Percentiles rank a stretch among this genome's conserved stretches.
Evolutionary conservation across 768 basidiomycete species (phyloP).

Genomic region (Hericium coralloides): DNA sequence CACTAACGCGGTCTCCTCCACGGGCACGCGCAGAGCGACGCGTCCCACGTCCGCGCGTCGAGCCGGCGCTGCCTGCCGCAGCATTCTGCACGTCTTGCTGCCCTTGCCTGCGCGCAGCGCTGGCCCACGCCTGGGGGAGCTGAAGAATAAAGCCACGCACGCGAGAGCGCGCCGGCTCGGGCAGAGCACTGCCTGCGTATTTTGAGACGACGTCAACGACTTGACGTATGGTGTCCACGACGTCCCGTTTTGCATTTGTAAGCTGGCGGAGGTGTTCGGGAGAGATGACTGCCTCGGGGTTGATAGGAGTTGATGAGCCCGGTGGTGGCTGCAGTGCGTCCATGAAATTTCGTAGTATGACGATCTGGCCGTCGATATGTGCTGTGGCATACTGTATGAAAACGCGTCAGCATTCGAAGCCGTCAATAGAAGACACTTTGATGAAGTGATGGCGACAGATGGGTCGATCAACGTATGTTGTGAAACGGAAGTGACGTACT

Average conservation of each 20-base stretch:
- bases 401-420: background rate
- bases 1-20: slow-evolving; percentile 3
- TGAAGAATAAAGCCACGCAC: slow-evolving; percentile 72
- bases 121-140: slow-evolving; percentile 77
- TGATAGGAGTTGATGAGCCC: slow-evolving; percentile 25
- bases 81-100: slow-evolving; percentile 5
- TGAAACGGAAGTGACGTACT: slow-evolving; percentile 31
- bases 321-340: slow-evolving; percentile 48
- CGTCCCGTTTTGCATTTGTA: slow-evolving; percentile 63
- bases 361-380: slow-evolving; percentile 83
- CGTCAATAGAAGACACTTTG: background rate
- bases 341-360: slow-evolving; percentile 77
- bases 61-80: slow-evolving; percentile 7
- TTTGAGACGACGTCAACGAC: slow-evolving; percentile 82
- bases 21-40: slow-evolving; percentile 8
- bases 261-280: slow-evolving; percentile 57
- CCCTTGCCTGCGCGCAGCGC: slow-evolving; percentile 22
- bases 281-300: slow-evolving; percentile 21
- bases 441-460: background rate
- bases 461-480: background rate
- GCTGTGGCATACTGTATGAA: slow-evolving; percentile 65
- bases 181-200: slow-evolving; percentile 80
- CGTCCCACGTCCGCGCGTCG: slow-evolving; percentile 15
- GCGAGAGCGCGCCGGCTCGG: slow-evolving; percentile 68
- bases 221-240: slow-evolving; percentile 83